Evolutionary conservation across 164 flowering plant genomes (phyloP), one percentile per base, ranked within the genome.

Genomic region (Aristolochia contorta): DNA sequence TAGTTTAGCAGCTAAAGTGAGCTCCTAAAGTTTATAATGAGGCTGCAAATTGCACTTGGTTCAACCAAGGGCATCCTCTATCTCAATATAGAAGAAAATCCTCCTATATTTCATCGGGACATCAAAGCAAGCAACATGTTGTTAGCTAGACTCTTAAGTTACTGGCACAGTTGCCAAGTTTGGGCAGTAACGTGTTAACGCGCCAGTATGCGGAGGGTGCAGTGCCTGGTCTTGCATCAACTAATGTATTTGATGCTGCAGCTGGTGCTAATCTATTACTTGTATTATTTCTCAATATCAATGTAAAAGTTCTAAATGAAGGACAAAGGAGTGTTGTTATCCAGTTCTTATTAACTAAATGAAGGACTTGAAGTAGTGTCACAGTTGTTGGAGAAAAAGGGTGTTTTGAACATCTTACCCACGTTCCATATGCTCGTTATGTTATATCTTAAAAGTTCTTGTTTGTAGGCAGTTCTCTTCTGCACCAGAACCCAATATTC

Each of bases 31-130:
- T 91, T 91, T 69, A 74, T 67, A 16, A 73, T 68, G 80, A 79
- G 97, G 74, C 33, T 86, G 73, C 70, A 76, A 63, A 69, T 84
- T 63, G 93, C 96, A 37, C 46, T 86, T 63, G 93, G 80, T 62
- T 80, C 97, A 55, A 78, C 97, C 45, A 91, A 73, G 77, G 96
- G 96, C 24, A 82, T 91, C 65, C 86, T 87, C 32, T 91, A 91
- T 75, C 84, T 91, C 53, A 96, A 91, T 61, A 77, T 83, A 2
- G 97, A 91, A 76, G 97, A 96, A 16, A 69, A 91, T 69, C 97
- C 97, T 55, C 97, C 97, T 12, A 86, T 91, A 71, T 86, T 87
- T 70, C 97, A 91, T 60, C 82, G 97, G 57, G 97, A 91, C 80
- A 77, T 91, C 58, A 91, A 91, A 69, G 86, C 97, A 61, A 87